These are phyloP conservation scores for Herpetospermum pedunculosum DNA, from an alignment of 306 rosid genomes.

Conservation along the genomic window DNA sequence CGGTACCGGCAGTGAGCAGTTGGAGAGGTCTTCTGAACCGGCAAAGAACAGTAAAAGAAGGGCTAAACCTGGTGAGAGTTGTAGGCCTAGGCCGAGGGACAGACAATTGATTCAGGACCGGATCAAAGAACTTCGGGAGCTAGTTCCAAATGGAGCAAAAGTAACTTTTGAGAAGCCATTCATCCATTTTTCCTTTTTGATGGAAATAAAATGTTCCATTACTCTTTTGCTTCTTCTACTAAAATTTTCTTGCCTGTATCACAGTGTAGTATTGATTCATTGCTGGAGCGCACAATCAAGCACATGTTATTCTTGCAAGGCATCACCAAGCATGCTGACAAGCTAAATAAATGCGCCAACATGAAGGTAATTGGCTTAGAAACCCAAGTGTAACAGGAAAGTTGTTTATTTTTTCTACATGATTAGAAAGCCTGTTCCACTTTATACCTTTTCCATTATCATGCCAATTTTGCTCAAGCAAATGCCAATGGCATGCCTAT, in stretches of 20 bases:
- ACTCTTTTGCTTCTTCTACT: neutral
- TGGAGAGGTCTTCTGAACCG: conserved; percentile 67
- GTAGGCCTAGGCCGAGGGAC: conserved; percentile 98
- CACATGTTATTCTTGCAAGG: conserved; percentile 90
- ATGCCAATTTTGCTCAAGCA: neutral
- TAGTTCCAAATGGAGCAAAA: conserved; percentile 91
- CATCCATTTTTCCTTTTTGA: neutral
- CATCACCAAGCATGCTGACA: conserved; percentile 75
- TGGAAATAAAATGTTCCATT: neutral
- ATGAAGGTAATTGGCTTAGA: conserved; percentile 39
- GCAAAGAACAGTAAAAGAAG: conserved; percentile 76
- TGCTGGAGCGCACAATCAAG: conserved; percentile 81
- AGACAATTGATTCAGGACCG: conserved; percentile 98
- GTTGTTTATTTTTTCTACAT: neutral
- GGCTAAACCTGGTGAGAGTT: conserved; percentile 78
- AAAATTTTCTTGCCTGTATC: conserved; percentile 11
- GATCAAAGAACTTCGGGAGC: conserved; percentile 83
- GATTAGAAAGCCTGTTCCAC: neutral
- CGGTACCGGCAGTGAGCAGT: conserved; percentile 56
- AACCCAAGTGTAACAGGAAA: neutral
- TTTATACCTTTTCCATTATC: neutral
- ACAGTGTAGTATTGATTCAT: conserved; percentile 94
- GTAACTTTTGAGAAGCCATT: conserved; percentile 22
- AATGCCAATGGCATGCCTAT: neutral
- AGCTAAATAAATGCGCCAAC: conserved; percentile 52